These are phyloP conservation scores for Diaporthe sp. DNA, from an alignment of 2,329 filamentous ascomycete genomes.

Conservation along the genomic window DNA sequence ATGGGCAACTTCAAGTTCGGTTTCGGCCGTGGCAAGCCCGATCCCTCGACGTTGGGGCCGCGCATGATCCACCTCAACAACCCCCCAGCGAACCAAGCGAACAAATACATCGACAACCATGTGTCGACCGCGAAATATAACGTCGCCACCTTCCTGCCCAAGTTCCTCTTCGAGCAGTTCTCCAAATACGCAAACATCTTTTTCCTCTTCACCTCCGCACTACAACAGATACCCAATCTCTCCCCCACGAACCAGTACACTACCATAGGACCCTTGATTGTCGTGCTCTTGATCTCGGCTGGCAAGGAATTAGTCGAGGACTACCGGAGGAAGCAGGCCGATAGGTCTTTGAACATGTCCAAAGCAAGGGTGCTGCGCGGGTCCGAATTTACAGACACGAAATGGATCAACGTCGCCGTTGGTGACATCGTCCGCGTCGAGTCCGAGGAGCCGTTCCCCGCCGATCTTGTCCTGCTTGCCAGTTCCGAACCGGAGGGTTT, in stretches of 20 bases:
- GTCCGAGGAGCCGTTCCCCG: constrained; percentile 94
- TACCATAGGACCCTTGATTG: constrained; percentile 91
- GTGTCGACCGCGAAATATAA: constrained; percentile 99
- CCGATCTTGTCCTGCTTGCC: constrained; percentile 90
- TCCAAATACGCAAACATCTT: constrained; percentile 99
- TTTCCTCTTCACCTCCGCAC: constrained; percentile 95
- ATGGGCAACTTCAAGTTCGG: constrained; percentile 91
- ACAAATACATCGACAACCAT: constrained; percentile 96
- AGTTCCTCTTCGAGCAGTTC: constrained; percentile 98
- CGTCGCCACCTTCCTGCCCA: constrained; percentile 89
- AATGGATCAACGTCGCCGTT: constrained; percentile 93
- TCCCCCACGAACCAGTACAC: constrained; percentile 97
- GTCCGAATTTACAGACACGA: constrained; percentile 85
- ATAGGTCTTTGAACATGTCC: constrained; percentile 88
- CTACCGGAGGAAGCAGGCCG: constrained; percentile 87
- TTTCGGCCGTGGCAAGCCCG: constrained; percentile 85
- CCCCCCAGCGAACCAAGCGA: constrained; percentile 86
- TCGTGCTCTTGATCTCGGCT: constrained; percentile 94
- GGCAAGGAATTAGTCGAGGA: constrained; percentile 96
- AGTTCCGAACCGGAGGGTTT: constrained; percentile 97
- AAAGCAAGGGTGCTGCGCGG: constrained; percentile 87
- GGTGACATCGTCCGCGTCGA: constrained; percentile 94
- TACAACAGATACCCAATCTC: constrained; percentile 95
- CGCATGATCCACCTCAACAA: constrained; percentile 97
- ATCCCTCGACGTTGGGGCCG: constrained; percentile 91